Evolutionary conservation across 305 asterid species (phyloP), one percentile per base, ranked within the genome.

Genomic region (Fraxinus ornus): DNA sequence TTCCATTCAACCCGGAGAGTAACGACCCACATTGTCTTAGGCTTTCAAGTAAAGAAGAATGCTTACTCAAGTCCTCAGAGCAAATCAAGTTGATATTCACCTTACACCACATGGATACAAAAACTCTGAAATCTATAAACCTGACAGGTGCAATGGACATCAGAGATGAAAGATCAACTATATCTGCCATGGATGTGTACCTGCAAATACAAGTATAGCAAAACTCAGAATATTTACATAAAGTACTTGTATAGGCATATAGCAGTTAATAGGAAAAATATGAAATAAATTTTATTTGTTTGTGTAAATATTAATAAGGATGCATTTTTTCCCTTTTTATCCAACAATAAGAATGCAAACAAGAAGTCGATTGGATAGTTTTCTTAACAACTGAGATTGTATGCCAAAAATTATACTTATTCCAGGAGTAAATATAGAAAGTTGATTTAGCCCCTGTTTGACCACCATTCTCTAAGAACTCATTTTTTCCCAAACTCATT

Each of bases 171-270:
- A 94, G 78, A 90, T 96, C 95, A 81, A 94, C 81, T 82, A 96
- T 55, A 80, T 90, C 97, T 1, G 93, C 92, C 93, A 96, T 93
- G 78, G 98, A 93, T 80, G 90, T 77, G 84, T 93, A 96, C 92
- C 98, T 95, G 91, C 86, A 90, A 71, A 70, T 75, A 83, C 79
- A 68, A 72, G 77, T 2, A 75, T 70, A 19, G 4, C 2, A 75
- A 66, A 75, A 78, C 66, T 83, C 28, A 84, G 80, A 85, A 79
- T 36, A 26, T 39, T 49, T 55, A 60, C 33, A 75, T 32, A 66
- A 49, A 33, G 44, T 12, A 21, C 62, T 36, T 7, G 17, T 12
- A 33, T n/a, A n/a, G n/a, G n/a, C n/a, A n/a, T n/a, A n/a, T 17
- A 79, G 33, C 44, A 79, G 41, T 78, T 81, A 52, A 49, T 64